Percentiles rank a stretch among this genome's conserved stretches.
Conservation (phyloP, 768 basidiomycete species). For the Albatrellus ellisii region DNA sequence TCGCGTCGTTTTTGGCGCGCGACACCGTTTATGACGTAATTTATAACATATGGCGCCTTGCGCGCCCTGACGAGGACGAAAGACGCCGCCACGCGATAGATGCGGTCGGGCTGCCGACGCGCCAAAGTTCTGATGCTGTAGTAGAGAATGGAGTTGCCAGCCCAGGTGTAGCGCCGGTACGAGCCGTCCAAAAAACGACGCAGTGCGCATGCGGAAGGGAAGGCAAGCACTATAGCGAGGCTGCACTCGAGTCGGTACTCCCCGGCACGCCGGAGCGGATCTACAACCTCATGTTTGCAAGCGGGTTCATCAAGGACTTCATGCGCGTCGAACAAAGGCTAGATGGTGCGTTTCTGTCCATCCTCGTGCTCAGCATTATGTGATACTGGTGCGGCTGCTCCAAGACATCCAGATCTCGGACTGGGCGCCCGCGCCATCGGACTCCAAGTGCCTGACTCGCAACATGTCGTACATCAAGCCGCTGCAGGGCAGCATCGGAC, state of each 20-base stretch:
- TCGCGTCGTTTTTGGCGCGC: conserved; percentile 91
- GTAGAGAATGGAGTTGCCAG: conserved; percentile 3
- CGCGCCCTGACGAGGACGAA: conserved; percentile 47
- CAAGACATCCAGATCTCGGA: conserved; percentile 92
- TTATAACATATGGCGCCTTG: conserved; percentile 88
- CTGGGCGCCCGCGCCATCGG: conserved; percentile 62
- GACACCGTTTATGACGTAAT: conserved; percentile 97
- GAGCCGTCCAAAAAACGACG: conserved; percentile 38
- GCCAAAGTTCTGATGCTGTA: background rate
- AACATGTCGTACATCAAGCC: conserved; percentile 98
- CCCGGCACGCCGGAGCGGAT: conserved; percentile 93
- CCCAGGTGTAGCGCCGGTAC: conserved; percentile 5
- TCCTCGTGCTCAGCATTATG: background rate
- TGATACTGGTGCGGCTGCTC: background rate
- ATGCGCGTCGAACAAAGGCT: conserved; percentile 84
- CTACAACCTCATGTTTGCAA: conserved; percentile 91
- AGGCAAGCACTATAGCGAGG: conserved; percentile 58
- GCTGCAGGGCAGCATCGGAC: conserved; percentile 75
- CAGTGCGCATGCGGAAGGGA: conserved; percentile 62
- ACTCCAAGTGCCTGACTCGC: conserved; percentile 60
- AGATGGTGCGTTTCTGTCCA: conserved; percentile 40
- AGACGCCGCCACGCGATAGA: conserved; percentile 3
- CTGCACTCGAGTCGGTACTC: conserved; percentile 63
- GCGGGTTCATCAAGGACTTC: conserved; percentile 92
- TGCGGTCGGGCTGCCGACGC: conserved; percentile 4